Percentiles rank a stretch among this genome's conserved stretches.
phyloP scores from a whole-genome alignment of 805 yeast species.

The Phaffomyces opuntiae region DNA sequence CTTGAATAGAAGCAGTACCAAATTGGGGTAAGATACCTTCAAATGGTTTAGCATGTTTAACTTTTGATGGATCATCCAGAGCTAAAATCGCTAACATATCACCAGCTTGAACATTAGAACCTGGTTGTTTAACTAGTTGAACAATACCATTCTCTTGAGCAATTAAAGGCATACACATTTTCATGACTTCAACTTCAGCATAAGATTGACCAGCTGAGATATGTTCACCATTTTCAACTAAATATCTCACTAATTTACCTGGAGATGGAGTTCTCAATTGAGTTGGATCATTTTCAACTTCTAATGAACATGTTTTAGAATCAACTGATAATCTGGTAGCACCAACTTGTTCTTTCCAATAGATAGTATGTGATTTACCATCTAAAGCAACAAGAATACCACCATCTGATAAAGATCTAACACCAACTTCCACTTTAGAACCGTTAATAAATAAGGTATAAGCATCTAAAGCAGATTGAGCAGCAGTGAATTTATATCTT shows the following conservation, averaged over 20 bases:
- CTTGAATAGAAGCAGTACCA: conserved; percentile 78
- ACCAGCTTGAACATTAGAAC: conserved; percentile 94
- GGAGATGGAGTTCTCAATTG: conserved; percentile 98
- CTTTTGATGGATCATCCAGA: conserved; percentile 94
- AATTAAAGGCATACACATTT: conserved; percentile 97
- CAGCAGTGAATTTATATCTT: conserved; percentile 91
- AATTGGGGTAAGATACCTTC: conserved; percentile 89
- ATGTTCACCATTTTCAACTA: conserved; percentile 95
- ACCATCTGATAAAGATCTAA: conserved; percentile 87
- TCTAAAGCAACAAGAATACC: conserved; percentile 83
- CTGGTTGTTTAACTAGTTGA: conserved; percentile 94
- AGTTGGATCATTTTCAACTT: conserved; percentile 96
- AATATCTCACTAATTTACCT: conserved; percentile 89
- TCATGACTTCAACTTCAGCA: conserved; percentile 99
- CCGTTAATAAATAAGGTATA: conserved; percentile 93
- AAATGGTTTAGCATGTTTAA: conserved; percentile 91
- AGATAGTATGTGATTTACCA: conserved; percentile 90
- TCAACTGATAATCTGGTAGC: conserved; percentile 94
- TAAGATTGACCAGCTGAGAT: conserved; percentile 85
- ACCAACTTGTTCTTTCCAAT: conserved; percentile 96
- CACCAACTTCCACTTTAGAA: conserved; percentile 81
- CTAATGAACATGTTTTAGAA: conserved; percentile 88
- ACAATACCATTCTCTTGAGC: conserved; percentile 92
- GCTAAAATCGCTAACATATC: conserved; percentile 93
- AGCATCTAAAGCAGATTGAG: conserved; percentile 78